Evolutionary conservation across 768 basidiomycete genomes (phyloP).

Genomic region (Kwoniella shandongensis): DNA sequence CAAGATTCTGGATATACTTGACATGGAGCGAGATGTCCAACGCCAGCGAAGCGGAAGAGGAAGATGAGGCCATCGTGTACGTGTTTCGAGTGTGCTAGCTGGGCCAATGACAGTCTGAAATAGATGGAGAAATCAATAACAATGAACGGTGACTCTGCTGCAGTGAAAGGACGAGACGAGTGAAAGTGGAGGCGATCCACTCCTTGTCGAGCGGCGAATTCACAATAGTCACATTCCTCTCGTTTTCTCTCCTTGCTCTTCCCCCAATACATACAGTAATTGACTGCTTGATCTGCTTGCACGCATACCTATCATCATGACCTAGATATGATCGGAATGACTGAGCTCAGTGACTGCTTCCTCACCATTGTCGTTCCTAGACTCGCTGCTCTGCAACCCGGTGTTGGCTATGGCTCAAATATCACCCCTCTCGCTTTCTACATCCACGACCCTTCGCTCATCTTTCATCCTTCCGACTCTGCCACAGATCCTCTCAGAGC

Average conservation of each 20-base stretch:
- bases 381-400: background rate
- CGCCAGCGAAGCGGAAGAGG: background rate
- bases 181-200: slow-evolving; percentile 15
- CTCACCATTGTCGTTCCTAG: background rate
- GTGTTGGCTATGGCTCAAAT: slow-evolving; percentile 14
- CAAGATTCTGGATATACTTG: slow-evolving; percentile 71
- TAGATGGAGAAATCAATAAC: too few species aligned
- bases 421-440: slow-evolving; percentile 60
- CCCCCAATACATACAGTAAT: background rate
- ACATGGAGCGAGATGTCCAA: slow-evolving; percentile 66
- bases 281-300: background rate
- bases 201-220: slow-evolving; percentile 7
- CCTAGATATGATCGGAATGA: too few species aligned
- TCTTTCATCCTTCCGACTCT: slow-evolving; percentile 80
- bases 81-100: too few species aligned
- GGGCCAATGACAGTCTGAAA: too few species aligned
- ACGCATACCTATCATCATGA: too few species aligned
- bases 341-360: background rate
- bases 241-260: background rate
- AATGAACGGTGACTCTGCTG: too few species aligned
- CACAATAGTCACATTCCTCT: background rate
- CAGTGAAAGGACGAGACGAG: too few species aligned
- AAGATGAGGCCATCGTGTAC: slow-evolving; percentile 4
- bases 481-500: slow-evolving; percentile 74
- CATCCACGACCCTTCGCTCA: slow-evolving; percentile 73